These are phyloP conservation scores for Lachnellula occidentalis DNA, from an alignment of 2,329 filamentous ascomycete genomes.

Conservation along the genomic window DNA sequence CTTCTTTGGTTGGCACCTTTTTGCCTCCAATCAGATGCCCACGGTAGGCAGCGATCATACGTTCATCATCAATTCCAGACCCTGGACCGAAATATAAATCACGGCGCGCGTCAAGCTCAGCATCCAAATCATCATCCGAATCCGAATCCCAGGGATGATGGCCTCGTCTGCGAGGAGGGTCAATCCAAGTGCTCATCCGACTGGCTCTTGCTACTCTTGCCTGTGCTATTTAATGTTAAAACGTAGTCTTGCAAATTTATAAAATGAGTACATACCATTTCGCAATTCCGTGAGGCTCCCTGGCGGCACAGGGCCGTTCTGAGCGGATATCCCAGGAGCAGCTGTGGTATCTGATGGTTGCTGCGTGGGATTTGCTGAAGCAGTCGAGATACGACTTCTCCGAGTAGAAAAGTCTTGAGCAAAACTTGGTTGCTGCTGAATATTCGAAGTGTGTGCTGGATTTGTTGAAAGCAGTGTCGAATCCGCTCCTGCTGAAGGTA, in stretches of 20 bases:
- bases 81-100: slow-evolving; percentile 7
- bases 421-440: background rate
- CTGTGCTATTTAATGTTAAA: background rate
- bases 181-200: background rate
- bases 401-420: background rate
- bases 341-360: background rate
- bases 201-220: background rate
- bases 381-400: background rate
- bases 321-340: background rate
- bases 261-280: background rate
- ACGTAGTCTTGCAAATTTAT: background rate
- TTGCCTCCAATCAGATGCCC: slow-evolving; percentile 21
- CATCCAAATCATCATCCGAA: slow-evolving; percentile 16
- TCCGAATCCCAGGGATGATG: slow-evolving; percentile 5
- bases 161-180: background rate
- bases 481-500: background rate
- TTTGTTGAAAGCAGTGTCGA: background rate
- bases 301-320: background rate
- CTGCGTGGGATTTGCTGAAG: background rate
- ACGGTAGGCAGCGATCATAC: slow-evolving; percentile 19
- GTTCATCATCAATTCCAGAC: slow-evolving; percentile 16
- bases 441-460: background rate
- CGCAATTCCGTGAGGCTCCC: background rate
- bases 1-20: slow-evolving; percentile 25
- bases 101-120: slow-evolving; percentile 10